Evolutionary conservation across 495 filamentous ascomycete genomes (phyloP).

Genomic region (Viridothelium virens): DNA sequence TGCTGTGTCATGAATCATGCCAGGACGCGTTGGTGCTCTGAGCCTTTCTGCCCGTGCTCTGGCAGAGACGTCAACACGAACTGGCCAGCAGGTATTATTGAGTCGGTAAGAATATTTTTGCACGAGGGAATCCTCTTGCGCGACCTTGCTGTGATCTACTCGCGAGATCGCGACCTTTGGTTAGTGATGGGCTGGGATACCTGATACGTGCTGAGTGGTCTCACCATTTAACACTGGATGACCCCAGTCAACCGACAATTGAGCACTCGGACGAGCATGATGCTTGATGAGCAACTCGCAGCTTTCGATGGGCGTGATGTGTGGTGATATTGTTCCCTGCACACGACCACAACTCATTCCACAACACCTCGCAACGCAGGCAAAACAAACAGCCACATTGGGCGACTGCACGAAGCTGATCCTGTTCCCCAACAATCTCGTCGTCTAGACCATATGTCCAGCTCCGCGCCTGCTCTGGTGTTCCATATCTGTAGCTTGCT

Average conservation of each 20-base stretch:
- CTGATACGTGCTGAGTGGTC: no score
- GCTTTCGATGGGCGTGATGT: neutral
- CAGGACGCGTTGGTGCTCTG: no score
- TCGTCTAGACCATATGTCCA: neutral
- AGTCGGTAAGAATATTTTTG: no score
- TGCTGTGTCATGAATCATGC: no score
- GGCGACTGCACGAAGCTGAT: neutral
- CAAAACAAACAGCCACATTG: neutral
- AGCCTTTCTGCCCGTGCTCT: no score
- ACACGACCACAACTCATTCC: neutral
- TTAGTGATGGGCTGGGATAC: no score
- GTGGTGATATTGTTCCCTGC: neutral
- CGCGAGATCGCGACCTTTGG: no score
- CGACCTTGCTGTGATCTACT: no score
- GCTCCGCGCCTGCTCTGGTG: neutral
- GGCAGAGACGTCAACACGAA: no score
- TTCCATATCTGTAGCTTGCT: neutral
- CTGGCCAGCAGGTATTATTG: no score
- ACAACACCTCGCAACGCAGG: neutral
- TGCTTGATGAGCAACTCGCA: neutral
- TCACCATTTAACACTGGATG: neutral
- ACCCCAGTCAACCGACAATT: neutral
- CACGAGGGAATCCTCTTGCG: no score
- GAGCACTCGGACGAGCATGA: neutral
- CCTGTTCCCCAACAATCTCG: neutral